A percentile compares a stretch with the other conserved stretches of the same genome.
phyloP scores from a whole-genome alignment of 352 stramenopile genomes.

The Pythium aristosporum region DNA sequence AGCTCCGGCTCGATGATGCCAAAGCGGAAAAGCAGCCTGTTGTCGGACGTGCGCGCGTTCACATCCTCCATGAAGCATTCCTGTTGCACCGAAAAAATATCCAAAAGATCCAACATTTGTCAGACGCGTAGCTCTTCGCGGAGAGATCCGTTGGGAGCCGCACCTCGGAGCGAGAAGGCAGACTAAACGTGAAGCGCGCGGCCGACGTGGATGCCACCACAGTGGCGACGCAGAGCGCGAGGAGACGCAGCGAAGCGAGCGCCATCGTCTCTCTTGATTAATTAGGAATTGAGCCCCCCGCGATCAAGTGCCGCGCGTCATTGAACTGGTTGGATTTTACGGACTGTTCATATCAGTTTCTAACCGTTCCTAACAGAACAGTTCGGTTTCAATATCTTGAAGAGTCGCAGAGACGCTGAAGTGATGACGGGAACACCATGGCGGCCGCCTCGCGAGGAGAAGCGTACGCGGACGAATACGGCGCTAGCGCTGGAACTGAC shows the following conservation, averaged over 20 bases:
- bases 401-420: not conserved
- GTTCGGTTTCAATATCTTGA: constrained; percentile 4
- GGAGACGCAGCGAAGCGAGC: constrained; percentile 16
- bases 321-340: not conserved
- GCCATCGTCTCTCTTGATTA: constrained; percentile 20
- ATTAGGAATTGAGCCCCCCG: not conserved
- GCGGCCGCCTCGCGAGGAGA: not conserved
- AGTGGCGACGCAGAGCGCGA: constrained; percentile 12
- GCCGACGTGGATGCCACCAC: constrained; percentile 5
- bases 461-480: not conserved
- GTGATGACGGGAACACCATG: not conserved
- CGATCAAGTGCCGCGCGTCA: constrained; percentile 5
- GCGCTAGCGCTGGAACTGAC: not conserved
- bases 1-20: constrained; percentile 31
- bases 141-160: not conserved
- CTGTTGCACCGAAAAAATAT: constrained; percentile 2
- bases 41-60: constrained; percentile 31
- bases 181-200: constrained; percentile 29
- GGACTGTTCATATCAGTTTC: not conserved
- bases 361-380: not conserved
- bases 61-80: constrained; percentile 36
- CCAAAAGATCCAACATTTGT: not conserved
- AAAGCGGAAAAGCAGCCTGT: constrained; percentile 37
- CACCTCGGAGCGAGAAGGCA: constrained; percentile 29
- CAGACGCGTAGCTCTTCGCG: not conserved